Evolutionary conservation across 768 basidiomycete genomes (phyloP), one percentile per base, ranked within the genome.

Genomic region (Agaricus sinodeliciosus): DNA sequence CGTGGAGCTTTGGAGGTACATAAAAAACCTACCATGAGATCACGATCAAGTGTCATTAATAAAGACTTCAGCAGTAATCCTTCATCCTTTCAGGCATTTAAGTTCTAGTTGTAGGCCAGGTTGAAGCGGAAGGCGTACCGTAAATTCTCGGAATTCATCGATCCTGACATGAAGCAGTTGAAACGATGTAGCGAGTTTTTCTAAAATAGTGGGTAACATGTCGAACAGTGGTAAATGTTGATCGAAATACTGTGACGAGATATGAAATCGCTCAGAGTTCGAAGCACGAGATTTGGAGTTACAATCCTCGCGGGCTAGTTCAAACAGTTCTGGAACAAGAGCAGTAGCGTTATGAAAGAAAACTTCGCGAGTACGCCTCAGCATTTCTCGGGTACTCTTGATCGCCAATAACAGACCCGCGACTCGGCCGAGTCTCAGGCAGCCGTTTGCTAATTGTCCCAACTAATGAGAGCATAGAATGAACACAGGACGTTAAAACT

Each of bases 331-430:
- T 9, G 51, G 44, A 18, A 26, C 27, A 18, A 52, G 51, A 13
- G 36, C 36, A 9, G 28, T 46, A 16, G 43, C 51, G 16, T 52
- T 52, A 2, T 34, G 44, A 19, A 45, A 52, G 43, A 52, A 52
- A 16, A 25, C 43, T 37, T 44, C 43, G 26, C 36, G 44, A 19
- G 44, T 39, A 13, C 44, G 35, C 27, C 35, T 35, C 13, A 52
- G 26, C 26, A 39, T 45, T 13, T 45, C 44, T 35, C 43, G 37
- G 11, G 43, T 37, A 9, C 22, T 45, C 25, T 39, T 52, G 44
- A 52, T 52, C 12, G 51, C 51, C 16, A 52, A 18, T 35, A 52
- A 31, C 9, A 52, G 19, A 18, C 51, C 51, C 27, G 51, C 43
- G 3, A 52, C 51, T 11, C 51, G 51, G 5, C 51, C 44, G 25